Percentiles rank a stretch among this genome's conserved stretches.
phyloP scores from a whole-genome alignment of 2,329 filamentous ascomycete species.

The Monosporascus sp. region DNA sequence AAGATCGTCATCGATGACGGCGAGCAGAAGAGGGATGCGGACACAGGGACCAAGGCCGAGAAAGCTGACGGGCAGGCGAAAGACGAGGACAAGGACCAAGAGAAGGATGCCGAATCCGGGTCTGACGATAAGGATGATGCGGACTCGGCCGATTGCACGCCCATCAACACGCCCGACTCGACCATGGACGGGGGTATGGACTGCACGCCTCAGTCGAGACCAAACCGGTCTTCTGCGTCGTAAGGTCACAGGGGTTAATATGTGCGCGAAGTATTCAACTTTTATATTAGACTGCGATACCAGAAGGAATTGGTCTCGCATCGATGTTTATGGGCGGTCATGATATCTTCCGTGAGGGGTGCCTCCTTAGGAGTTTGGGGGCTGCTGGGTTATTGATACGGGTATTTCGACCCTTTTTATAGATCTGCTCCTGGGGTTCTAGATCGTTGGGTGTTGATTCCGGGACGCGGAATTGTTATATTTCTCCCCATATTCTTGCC shows the following conservation, averaged over 20 bases:
- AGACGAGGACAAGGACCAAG: constrained; percentile 6
- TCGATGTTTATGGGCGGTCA: background rate
- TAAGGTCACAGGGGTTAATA: background rate
- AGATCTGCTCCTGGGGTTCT: too few relatives aligned
- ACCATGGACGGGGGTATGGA: constrained; percentile 11
- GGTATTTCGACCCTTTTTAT: too few relatives aligned
- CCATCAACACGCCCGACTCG: constrained; percentile 21
- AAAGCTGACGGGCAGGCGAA: constrained; percentile 2
- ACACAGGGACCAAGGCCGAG: constrained; percentile 5
- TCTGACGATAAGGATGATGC: constrained; percentile 18
- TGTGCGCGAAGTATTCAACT: background rate
- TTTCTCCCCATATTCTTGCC: too few relatives aligned
- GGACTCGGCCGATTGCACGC: constrained; percentile 21
- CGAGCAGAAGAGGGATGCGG: constrained; percentile 5
- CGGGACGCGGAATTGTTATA: too few relatives aligned
- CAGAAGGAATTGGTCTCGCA: background rate
- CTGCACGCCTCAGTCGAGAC: constrained; percentile 16
- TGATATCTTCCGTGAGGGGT: background rate
- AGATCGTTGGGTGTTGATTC: too few relatives aligned
- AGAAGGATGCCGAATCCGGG: constrained; percentile 4
- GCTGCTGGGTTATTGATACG: too few relatives aligned
- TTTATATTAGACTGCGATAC: background rate
- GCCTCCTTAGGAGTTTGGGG: too few relatives aligned
- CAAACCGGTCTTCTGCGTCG: background rate
- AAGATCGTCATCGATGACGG: constrained; percentile 26